Conservation (phyloP, 106 monocot genomes). For the Dendrobium nobile region DNA sequence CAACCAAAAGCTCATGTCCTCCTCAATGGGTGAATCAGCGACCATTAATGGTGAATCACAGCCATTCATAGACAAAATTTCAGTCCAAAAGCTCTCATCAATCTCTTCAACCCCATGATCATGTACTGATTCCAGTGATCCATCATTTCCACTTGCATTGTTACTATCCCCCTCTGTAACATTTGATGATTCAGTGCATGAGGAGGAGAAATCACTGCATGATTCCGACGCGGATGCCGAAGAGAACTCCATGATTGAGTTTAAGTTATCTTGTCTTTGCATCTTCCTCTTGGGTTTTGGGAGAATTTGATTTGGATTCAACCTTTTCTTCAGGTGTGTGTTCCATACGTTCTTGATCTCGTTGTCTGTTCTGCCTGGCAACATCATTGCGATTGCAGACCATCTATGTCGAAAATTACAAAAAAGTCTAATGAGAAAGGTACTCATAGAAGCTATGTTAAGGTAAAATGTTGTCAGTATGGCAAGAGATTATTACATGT, state of each 20-base stretch:
- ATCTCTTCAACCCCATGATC: not conserved
- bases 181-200: not conserved
- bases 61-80: too few species aligned
- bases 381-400: not conserved
- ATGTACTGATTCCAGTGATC: not conserved
- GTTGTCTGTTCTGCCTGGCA: conserved; percentile 1
- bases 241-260: not conserved
- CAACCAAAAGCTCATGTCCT: too few species aligned
- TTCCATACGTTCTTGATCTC: not conserved
- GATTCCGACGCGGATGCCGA: not conserved
- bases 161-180: not conserved
- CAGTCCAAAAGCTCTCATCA: not conserved
- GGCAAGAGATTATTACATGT: too few species aligned
- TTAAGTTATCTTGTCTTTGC: not conserved
- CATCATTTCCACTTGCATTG: not conserved
- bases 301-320: not conserved
- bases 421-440: not conserved
- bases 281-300: not conserved
- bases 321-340: not conserved
- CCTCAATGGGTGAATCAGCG: too few species aligned
- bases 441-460: too few species aligned
- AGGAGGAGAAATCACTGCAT: not conserved
- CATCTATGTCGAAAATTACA: not conserved
- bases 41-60: too few species aligned
- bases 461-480: too few species aligned